These are phyloP conservation scores for Ampelocalamus luodianensis DNA, from an alignment of 176 grass and related monocot genomes.

Conservation along the genomic window DNA sequence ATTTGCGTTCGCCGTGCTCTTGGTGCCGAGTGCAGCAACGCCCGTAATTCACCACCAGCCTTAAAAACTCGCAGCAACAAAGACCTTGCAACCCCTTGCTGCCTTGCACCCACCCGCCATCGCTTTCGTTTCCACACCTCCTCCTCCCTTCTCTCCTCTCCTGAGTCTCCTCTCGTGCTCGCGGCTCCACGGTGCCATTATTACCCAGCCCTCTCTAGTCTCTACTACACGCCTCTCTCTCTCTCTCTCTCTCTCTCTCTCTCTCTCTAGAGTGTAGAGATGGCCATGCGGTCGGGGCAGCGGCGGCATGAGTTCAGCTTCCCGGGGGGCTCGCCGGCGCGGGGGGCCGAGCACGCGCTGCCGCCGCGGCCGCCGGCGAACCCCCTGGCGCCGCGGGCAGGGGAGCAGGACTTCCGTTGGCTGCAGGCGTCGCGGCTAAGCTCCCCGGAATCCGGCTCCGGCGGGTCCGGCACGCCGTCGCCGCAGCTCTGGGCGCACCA, in stretches of 20 bases:
- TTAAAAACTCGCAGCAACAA: slow-evolving; percentile 20
- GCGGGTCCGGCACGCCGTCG: slow-evolving; percentile 45
- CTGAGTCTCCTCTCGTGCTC: not conserved
- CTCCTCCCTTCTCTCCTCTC: no score
- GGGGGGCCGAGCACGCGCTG: not conserved
- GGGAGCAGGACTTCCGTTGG: slow-evolving; percentile 49
- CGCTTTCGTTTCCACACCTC: slow-evolving; percentile 14
- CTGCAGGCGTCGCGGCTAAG: slow-evolving; percentile 39
- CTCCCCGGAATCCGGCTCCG: slow-evolving; percentile 41
- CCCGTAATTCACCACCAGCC: not conserved
- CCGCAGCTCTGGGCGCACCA: slow-evolving; percentile 49
- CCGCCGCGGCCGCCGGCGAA: not conserved
- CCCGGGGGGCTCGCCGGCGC: not conserved
- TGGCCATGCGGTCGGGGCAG: slow-evolving; percentile 38
- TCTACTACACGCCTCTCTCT: not conserved
- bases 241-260: not conserved
- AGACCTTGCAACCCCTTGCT: not conserved
- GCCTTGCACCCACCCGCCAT: not conserved
- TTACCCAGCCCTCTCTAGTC: slow-evolving; percentile 15
- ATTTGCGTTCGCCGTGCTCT: not conserved
- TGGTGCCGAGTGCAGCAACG: not conserved
- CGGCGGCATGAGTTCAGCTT: slow-evolving; percentile 56
- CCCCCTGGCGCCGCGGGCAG: not conserved
- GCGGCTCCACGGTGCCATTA: not conserved
- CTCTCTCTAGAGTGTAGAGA: not conserved